These are phyloP conservation scores for Cyclotella choctawhatcheeana DNA, from an alignment of 108 stramenopile genomes.

Conservation along the genomic window DNA sequence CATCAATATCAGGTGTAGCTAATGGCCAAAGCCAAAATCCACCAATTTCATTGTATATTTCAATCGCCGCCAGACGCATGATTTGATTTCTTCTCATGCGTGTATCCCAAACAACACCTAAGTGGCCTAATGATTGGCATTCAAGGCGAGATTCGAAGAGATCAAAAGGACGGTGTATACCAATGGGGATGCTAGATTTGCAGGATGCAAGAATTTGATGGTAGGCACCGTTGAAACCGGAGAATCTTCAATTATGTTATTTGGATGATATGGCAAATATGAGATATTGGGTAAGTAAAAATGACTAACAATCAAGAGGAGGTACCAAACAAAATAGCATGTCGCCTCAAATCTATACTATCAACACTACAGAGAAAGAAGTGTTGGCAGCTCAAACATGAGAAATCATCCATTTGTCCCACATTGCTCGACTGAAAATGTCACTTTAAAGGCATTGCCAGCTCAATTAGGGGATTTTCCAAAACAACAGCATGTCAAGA, in stretches of 20 bases:
- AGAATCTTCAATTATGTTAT: constrained; percentile 16
- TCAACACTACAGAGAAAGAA: constrained; percentile 23
- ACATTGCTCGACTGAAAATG: constrained; percentile 31
- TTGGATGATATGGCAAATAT: background rate
- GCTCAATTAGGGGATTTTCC: constrained; percentile 25
- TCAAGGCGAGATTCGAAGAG: constrained; percentile 46
- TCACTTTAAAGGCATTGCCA: constrained; percentile 26
- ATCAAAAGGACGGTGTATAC: constrained; percentile 38
- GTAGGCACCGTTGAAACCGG: constrained; percentile 39
- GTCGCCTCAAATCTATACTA: constrained; percentile 41
- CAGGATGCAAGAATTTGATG: constrained; percentile 44
- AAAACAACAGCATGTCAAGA: no score
- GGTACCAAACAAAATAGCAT: no score
- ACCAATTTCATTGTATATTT: constrained; percentile 49
- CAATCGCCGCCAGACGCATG: constrained; percentile 39
- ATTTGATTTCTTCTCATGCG: constrained; percentile 46
- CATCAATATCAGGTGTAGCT: constrained; percentile 33
- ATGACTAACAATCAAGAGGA: no score
- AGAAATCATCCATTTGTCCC: constrained; percentile 32
- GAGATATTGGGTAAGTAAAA: background rate
- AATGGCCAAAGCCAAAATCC: constrained; percentile 47
- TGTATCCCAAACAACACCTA: constrained; percentile 45
- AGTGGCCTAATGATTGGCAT: constrained; percentile 46
- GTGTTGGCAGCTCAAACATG: constrained; percentile 45
- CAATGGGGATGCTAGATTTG: constrained; percentile 38